Base-by-base conservation (phyloP, 129 eudicot genomes). In the Calendula officinalis region DNA sequence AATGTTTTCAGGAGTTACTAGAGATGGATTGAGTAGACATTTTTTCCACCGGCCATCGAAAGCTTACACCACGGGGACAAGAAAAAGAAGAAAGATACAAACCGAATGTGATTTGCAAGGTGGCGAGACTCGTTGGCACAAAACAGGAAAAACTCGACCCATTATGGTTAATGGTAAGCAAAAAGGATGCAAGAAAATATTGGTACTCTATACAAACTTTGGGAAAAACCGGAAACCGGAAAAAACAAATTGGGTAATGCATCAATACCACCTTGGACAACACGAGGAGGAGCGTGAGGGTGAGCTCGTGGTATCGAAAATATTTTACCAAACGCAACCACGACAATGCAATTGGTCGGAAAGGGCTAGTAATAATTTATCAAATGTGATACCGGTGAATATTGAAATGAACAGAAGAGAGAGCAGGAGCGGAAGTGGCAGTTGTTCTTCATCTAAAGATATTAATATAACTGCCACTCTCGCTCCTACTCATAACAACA, bases 221-320 rank as follows among this genome's bases (percentile, higher is more conserved):
- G 97, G 99, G 10, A 94, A 94, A 62, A 94, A 94, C 47, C 75
- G 97, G 49, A 94, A 94, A 57, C 99, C 99, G n/a, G 97, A 94
- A 43, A 94, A 94, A 68, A 94, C 99, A 0, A 94, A 88, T 39
- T 94, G 99, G 99, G 99, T 94, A 37, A 94, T 94, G 99, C 99
- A 94, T 60, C 97, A 94, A 44, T 94, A 88, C 81, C 99, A 94
- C 71, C 77, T 94, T 16, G 99, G 99, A 15, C 95, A 83, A 44
- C 83, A 86, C 11, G 99, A 94, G 67, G 99, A 94, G 50, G 99
- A 94, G 74, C 86, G 78, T 34, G 99, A 94, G 58, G 99, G 99
- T 0, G 99, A 94, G 65, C 91, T 94, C 9, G 99, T 94, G 49
- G 99, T 94, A 8, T 94, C 99, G 1, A 94, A 94, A 70, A 94